phyloP scores from a whole-genome alignment of 2,329 filamentous ascomycete species.

The Aspergillus cejpii region DNA sequence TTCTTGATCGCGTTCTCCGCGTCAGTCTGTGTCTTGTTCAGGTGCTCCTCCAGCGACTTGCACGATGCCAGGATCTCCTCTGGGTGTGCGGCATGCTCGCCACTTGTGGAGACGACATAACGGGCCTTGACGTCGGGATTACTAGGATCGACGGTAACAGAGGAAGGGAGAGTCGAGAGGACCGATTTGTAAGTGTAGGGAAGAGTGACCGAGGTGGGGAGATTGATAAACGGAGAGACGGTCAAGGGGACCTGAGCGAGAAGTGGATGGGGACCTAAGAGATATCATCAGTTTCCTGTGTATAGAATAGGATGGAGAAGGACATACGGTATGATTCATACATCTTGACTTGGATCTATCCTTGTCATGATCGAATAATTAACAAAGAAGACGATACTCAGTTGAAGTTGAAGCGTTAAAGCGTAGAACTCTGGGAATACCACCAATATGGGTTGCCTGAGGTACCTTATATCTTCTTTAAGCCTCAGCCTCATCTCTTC shows the following conservation, averaged over 20 bases:
- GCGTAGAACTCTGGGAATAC: too few relatives aligned
- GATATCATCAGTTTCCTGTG: background rate
- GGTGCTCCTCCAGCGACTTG: slow-evolving; percentile 66
- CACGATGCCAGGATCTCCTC: slow-evolving; percentile 80
- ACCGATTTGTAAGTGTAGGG: slow-evolving; percentile 93
- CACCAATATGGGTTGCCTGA: too few relatives aligned
- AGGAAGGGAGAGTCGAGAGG: slow-evolving; percentile 75
- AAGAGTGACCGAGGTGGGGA: slow-evolving; percentile 82
- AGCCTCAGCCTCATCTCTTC: too few relatives aligned
- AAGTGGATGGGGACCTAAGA: slow-evolving; percentile 68
- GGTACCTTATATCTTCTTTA: too few relatives aligned
- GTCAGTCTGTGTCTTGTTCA: slow-evolving; percentile 61
- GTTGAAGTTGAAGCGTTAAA: too few relatives aligned
- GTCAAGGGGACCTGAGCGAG: slow-evolving; percentile 89
- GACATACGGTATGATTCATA: slow-evolving; percentile 42
- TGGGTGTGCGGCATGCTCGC: slow-evolving; percentile 77
- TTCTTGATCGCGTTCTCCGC: slow-evolving; percentile 59
- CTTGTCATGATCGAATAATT: too few relatives aligned
- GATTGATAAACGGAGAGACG: slow-evolving; percentile 86
- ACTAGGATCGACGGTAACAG: slow-evolving; percentile 51
- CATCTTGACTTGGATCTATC: slow-evolving; percentile 33
- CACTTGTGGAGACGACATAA: slow-evolving; percentile 72
- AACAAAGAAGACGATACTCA: too few relatives aligned
- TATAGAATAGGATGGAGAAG: background rate
- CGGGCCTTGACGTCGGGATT: slow-evolving; percentile 47